Evolutionary conservation across 257 asterid species (phyloP), one percentile per base, ranked within the genome.

Genomic region (Cordia subcordata): DNA sequence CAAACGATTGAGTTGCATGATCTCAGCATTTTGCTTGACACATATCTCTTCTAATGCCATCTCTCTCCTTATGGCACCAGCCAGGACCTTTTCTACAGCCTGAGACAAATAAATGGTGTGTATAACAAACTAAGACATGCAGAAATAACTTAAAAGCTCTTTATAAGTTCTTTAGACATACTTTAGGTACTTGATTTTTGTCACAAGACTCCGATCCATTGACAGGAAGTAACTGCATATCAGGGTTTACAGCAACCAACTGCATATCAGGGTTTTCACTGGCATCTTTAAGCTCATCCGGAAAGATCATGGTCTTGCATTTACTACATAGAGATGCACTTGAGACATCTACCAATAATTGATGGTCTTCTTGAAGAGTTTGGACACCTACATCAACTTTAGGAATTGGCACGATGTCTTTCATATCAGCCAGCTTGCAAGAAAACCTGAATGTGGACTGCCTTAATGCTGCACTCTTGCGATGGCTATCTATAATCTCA

Each of bases 31-130:
- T 67, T 86, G 95, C 76, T 85, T 85, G 62, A 83, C 73, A 72
- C 90, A 89, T 38, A 89, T 65, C 73, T 86, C 97, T 80, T 93
- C 99, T 46, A 89, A 65, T 70, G 97, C 96, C 97, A 89, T 93
- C 88, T 93, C 99, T 78, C 99, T 89, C 61, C 97, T 81, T 77
- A 93, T 89, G 42, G 96, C 95, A 67, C 97, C 99, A 35, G 99
- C 94, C 82, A 93, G 74, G 52, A 93, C 97, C 78, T 77, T 93
- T 76, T 93, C 96, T 27, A 93, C 99, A 32, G 94, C 96, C 99
- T 93, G 83, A 67, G 69, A 68, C 47, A 57, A 66, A 67, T 61
- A 23, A 60, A 73, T 38, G n/a, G 58, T 45, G 57, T 65, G 39
- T 58, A 74, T 63, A 53, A 81, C n/a, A 71, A 66, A 64, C 21